Percentiles rank a stretch among this genome's conserved stretches.
phyloP scores from a whole-genome alignment of 2,329 filamentous ascomycete genomes.

The Neodidymelliopsis sp. region DNA sequence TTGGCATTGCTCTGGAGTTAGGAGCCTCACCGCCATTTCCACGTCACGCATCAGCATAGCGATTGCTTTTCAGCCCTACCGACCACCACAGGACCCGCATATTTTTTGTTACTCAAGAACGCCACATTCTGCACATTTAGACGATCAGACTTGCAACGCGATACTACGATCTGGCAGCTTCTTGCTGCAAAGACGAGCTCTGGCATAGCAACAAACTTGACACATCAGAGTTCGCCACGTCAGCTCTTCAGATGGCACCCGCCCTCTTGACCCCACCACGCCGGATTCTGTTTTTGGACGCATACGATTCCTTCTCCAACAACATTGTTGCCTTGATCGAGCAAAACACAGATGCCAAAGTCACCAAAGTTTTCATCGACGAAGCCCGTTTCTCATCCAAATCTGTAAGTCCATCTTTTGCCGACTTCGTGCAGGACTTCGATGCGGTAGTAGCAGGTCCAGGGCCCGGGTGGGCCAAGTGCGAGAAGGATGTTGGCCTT shows the following conservation, averaged over 20 bases:
- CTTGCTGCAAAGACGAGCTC: neutral
- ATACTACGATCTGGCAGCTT: neutral
- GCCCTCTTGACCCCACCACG: slow-evolving; percentile 33
- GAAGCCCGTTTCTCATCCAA: slow-evolving; percentile 39
- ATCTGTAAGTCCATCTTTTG: slow-evolving; percentile 43
- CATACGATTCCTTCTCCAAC: slow-evolving; percentile 96
- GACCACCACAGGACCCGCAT: slow-evolving; percentile 1
- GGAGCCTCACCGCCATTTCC: neutral
- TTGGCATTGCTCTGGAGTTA: neutral
- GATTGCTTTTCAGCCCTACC: neutral
- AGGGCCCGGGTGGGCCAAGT: slow-evolving; percentile 82
- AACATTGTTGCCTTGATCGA: slow-evolving; percentile 88
- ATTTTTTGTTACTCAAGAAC: neutral
- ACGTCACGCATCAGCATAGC: neutral
- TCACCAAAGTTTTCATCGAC: slow-evolving; percentile 76
- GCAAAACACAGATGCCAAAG: slow-evolving; percentile 70
- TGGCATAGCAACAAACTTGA: neutral
- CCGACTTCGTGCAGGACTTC: slow-evolving; percentile 64
- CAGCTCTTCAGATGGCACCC: slow-evolving; percentile 35
- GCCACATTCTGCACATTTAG: neutral
- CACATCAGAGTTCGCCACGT: slow-evolving; percentile 11
- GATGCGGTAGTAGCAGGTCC: slow-evolving; percentile 90
- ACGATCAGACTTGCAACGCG: neutral
- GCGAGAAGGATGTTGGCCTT: slow-evolving; percentile 78
- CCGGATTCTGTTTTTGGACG: slow-evolving; percentile 86